Evolutionary conservation across 352 stramenopile genomes (phyloP).

Genomic region (Phytophthora cryptogea): DNA sequence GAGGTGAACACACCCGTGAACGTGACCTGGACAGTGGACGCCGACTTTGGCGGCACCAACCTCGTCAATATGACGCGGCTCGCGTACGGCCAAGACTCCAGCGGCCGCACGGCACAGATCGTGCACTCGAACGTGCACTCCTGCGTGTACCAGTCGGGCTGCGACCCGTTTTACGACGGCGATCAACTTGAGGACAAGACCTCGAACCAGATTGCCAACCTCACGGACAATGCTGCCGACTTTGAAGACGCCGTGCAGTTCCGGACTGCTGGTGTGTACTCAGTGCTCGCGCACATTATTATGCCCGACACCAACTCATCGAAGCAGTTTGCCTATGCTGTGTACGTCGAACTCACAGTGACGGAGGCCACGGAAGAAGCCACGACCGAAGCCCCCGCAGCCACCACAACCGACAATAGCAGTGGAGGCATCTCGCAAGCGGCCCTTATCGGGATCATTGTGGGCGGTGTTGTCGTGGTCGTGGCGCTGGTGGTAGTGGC

Average conservation of each 20-base stretch:
- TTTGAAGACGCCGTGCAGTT: slow-evolving; percentile 49
- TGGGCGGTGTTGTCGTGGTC: slow-evolving; percentile 55
- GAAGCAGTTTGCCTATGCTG: slow-evolving; percentile 52
- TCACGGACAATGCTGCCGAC: slow-evolving; percentile 50
- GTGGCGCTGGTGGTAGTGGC: slow-evolving; percentile 47
- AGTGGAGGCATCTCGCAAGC: slow-evolving; percentile 47
- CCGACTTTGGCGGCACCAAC: slow-evolving; percentile 46
- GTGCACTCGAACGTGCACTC: slow-evolving; percentile 73
- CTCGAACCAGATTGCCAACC: slow-evolving; percentile 55
- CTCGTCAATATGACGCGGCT: slow-evolving; percentile 57
- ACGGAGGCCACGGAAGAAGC: slow-evolving; percentile 24
- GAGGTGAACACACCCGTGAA: slow-evolving; percentile 47
- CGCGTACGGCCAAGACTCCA: slow-evolving; percentile 40
- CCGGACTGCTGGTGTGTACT: slow-evolving; percentile 38
- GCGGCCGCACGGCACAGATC: slow-evolving; percentile 52
- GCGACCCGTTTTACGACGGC: slow-evolving; percentile 60
- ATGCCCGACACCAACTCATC: slow-evolving; percentile 54
- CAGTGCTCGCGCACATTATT: slow-evolving; percentile 65
- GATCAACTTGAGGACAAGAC: slow-evolving; percentile 59
- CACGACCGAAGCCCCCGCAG: slow-evolving; percentile 26
- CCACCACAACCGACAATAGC: slow-evolving; percentile 13
- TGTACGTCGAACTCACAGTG: slow-evolving; percentile 51
- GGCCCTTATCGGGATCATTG: slow-evolving; percentile 60
- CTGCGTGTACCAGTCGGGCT: slow-evolving; percentile 51
- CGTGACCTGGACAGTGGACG: slow-evolving; percentile 52